Base-by-base conservation (phyloP, 2,329 filamentous ascomycete genomes). In the Epicoccum sorghinum region DNA sequence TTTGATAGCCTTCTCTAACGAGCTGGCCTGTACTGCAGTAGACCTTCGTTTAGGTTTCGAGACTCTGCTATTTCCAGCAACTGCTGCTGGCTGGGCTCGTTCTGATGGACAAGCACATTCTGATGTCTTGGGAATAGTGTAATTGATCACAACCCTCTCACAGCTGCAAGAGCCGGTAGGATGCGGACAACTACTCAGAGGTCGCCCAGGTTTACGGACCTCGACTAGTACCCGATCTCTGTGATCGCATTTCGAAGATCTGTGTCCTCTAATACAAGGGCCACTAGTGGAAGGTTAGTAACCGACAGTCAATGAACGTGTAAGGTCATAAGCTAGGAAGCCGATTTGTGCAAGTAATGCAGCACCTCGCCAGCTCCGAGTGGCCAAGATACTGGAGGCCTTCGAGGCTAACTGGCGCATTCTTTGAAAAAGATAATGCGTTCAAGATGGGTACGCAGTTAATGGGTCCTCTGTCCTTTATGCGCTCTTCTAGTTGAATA, bases 231-330 rank as follows among this genome's bases (percentile, higher is more conserved):
- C 77, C 54, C 88, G 84, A 64, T 89, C 87, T 59, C 82, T 80
- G 56, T 91, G 88, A 42, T 83, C 86, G 73, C 88, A 91, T 78
- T 89, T 89, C 47, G 88, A 89, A 27, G 88, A 90, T 65, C 88
- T 86, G 73, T 91, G 88, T 52, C 88, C 88, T 67, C 88, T 86
- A 64, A 90, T 90, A 71, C 88, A 90, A 68, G 88, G 87, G 79
- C 85, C 85, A 75, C 88, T 90, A 64, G 41, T 51, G 42, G 23
- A 35, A 30, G 3, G 54, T 67, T 44, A 70, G 62, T 50, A 40
- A 18, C 18, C 3, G 18, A 18, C 18, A 18, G 18, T 18, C 18
- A 18, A 18, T 18, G 18, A 5, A 29, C 9, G 30, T 36, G 32
- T 9, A n/a, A 33, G 7, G 18, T 12, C 25, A 12, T 4, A 39